Conservation (phyloP, 257 asterid genomes). For the Gardenia jasminoides region DNA sequence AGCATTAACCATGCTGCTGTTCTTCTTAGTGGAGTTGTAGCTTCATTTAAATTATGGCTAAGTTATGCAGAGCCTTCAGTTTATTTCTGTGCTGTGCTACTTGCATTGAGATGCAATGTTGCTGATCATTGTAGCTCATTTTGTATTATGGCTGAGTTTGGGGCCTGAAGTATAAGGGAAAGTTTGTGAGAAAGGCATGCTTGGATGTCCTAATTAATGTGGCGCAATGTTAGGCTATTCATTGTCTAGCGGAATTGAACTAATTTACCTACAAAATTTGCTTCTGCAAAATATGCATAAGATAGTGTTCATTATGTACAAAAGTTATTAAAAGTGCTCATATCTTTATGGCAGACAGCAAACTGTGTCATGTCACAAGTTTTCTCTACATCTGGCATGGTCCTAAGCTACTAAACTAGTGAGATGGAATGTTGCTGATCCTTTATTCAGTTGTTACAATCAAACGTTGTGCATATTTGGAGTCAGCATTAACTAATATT, state of each 20-base stretch:
- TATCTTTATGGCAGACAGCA: too few species aligned
- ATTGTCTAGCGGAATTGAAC: too few species aligned
- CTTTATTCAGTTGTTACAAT: not conserved
- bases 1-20: not conserved
- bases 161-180: too few species aligned
- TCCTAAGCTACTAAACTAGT: not conserved
- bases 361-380: too few species aligned
- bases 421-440: not conserved
- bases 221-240: too few species aligned
- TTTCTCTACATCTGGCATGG: not conserved
- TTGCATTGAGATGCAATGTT: not conserved
- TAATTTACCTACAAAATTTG: too few species aligned
- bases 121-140: not conserved
- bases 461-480: not conserved
- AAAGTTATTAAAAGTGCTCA: too few species aligned
- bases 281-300: too few species aligned
- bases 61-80: not conserved
- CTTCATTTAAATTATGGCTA: not conserved
- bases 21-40: not conserved
- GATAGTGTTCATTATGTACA: too few species aligned
- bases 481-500: slow-evolving; percentile 17
- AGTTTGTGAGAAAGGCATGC: too few species aligned
- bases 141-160: too few species aligned
- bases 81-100: not conserved
- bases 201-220: too few species aligned